Evolutionary conservation across 176 grass and related monocot species (phyloP).

Genomic region (Bothriochloa decipiens): DNA sequence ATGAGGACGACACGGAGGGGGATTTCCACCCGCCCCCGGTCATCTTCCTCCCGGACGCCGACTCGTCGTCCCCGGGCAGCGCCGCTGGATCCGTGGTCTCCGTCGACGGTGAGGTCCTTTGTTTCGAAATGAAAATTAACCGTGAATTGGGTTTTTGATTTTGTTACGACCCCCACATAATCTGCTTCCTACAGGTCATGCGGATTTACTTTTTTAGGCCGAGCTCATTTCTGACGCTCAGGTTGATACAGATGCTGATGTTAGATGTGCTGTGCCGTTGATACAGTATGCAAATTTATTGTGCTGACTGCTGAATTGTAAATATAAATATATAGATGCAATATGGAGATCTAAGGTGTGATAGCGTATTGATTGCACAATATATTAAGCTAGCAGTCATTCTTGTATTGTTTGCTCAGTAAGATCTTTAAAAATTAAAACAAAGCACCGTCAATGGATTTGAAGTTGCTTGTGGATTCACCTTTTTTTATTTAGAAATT

Average conservation of each 20-base stretch:
- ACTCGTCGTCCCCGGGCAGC: slow-evolving; percentile 79
- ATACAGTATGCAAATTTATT: not conserved
- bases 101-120: slow-evolving; percentile 54
- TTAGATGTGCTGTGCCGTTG: not conserved
- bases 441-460: slow-evolving; percentile 5
- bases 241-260: not conserved
- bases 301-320: slow-evolving; percentile 3
- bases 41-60: slow-evolving; percentile 49
- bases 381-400: not conserved
- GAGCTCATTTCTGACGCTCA: not conserved
- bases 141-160: not conserved
- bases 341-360: not conserved
- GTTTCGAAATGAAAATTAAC: not conserved
- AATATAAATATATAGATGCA: not conserved
- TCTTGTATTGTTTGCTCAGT: slow-evolving; percentile 17
- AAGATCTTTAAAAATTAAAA: slow-evolving; percentile 11
- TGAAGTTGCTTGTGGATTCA: slow-evolving; percentile 11
- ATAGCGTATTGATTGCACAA: not conserved
- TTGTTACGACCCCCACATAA: not conserved
- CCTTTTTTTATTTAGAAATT: not conserved
- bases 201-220: not conserved
- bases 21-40: slow-evolving; percentile 41
- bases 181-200: slow-evolving; percentile 13
- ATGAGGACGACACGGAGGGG: slow-evolving; percentile 55
- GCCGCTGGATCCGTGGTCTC: slow-evolving; percentile 70